Base-by-base conservation (phyloP, 2,329 filamentous ascomycete species). In the Chaetomium olivaceum region DNA sequence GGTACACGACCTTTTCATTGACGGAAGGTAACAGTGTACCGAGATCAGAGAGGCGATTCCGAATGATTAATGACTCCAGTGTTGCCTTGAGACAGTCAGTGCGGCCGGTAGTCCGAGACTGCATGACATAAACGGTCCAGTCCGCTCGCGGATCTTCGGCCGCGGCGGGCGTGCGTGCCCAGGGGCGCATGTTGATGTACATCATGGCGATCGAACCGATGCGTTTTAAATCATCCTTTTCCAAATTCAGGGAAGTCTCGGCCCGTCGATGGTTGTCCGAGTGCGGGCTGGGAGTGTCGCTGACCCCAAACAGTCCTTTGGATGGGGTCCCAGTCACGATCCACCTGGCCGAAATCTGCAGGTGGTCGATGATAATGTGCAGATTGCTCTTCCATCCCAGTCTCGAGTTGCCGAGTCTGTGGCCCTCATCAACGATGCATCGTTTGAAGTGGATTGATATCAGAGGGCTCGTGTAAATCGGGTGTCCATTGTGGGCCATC, bases 341-440 rank as follows among this genome's bases (percentile, higher is more conserved):
- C 94, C 94, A 97, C 11, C 91, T 87, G 21, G 91, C 86, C 56
- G 92, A 89, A 19, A 92, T 79, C 12, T 83, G 78, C n/a, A 90
- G 75, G 14, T 75, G 75, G 21, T 88, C 82, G 1, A 89, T 75
- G 1, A 82, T 80, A 2, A 79, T 73, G 23, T 86, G 78, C 5
- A 87, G 72, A 50, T 84, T 81, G 54, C 87, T 92, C 70, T 82
- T 86, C 60, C 80, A 81, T 11, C 80, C 80, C 6, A 77, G 76
- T 2, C 78, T 83, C 0, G 85, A 85, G 46, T 91, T 89, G 0
- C 92, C 91, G 65, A 97, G 88, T 66, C 86, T 90, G 75, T 97
- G 93, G 0, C 94, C 94, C 81, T 97, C 94, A 69, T 98, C 94
- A 21, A 96, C 90, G 55, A 98, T 93, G 56, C 96, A 89, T 1